Evolutionary conservation across 345 rosid species (phyloP).

Genomic region (Mercurialis annua): DNA sequence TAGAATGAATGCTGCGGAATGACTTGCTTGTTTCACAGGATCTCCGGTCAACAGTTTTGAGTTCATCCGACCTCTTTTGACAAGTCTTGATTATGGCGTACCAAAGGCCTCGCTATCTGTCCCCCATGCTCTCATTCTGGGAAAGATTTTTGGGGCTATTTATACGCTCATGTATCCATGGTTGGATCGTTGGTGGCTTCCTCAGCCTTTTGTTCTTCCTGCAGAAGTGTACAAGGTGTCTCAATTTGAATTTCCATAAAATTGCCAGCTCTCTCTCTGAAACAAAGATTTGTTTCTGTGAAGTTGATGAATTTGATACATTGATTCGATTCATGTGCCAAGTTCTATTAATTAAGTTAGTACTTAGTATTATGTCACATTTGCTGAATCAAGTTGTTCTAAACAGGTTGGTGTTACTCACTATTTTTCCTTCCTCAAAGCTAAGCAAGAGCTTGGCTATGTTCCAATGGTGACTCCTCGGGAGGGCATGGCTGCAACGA

Average conservation of each 20-base stretch:
- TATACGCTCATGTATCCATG: constrained; percentile 77
- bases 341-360: neutral
- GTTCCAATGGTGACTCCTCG: constrained; percentile 71
- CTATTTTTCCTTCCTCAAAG: constrained; percentile 83
- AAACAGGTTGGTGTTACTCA: constrained; percentile 86
- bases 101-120: constrained; percentile 58
- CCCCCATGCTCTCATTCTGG: constrained; percentile 52
- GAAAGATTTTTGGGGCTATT: constrained; percentile 48
- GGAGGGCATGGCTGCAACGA: constrained; percentile 88
- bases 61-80: constrained; percentile 64
- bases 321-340: constrained; percentile 1
- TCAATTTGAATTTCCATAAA: neutral
- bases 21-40: constrained; percentile 41
- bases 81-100: constrained; percentile 65
- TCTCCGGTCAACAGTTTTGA: constrained; percentile 81
- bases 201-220: constrained; percentile 79
- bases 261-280: neutral
- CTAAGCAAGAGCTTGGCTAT: constrained; percentile 86
- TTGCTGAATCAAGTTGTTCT: constrained; percentile 20
- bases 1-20: neutral
- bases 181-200: constrained; percentile 82
- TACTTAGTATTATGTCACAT: neutral
- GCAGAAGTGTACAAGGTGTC: constrained; percentile 88
- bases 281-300: neutral
- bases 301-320: neutral